These are phyloP conservation scores for Geranomyces michiganensis DNA, from an alignment of 192 early-diverging fungal species.

Conservation along the genomic window DNA sequence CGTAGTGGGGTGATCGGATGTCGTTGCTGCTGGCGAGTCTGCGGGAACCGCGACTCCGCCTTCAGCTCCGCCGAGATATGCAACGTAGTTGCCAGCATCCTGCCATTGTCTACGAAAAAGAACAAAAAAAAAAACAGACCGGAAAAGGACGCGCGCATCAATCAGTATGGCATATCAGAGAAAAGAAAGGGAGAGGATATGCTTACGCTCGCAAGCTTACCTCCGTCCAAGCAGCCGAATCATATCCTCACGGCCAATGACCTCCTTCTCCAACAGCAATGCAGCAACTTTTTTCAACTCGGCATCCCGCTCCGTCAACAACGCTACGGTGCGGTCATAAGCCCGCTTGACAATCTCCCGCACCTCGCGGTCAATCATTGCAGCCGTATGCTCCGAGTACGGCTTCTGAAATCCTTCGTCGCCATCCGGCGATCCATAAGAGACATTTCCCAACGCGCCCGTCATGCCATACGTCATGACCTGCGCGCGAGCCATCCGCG, in stretches of 20 bases:
- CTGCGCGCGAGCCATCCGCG: conserved; percentile 94
- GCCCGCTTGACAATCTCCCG: conserved; percentile 79
- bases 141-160: not conserved
- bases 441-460: conserved; percentile 80
- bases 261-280: conserved; percentile 94
- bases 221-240: conserved; percentile 75
- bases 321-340: conserved; percentile 78
- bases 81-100: conserved; percentile 45
- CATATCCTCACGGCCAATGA: conserved; percentile 96
- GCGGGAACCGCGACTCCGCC: no score
- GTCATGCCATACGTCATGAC: conserved; percentile 97
- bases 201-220: conserved; percentile 30
- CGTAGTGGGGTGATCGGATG: no score
- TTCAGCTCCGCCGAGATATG: conserved; percentile 43
- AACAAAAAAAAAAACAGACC: not conserved
- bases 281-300: conserved; percentile 92
- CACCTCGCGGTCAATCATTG: conserved; percentile 93
- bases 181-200: no score
- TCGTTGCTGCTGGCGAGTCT: no score
- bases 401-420: conserved; percentile 88
- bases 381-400: conserved; percentile 91
- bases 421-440: conserved; percentile 71
- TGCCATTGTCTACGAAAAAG: conserved; percentile 38
- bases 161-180: no score
- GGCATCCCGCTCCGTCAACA: conserved; percentile 82